Evolutionary conservation across 306 rosid species (phyloP).

Genomic region (Cicer cuneatum): DNA sequence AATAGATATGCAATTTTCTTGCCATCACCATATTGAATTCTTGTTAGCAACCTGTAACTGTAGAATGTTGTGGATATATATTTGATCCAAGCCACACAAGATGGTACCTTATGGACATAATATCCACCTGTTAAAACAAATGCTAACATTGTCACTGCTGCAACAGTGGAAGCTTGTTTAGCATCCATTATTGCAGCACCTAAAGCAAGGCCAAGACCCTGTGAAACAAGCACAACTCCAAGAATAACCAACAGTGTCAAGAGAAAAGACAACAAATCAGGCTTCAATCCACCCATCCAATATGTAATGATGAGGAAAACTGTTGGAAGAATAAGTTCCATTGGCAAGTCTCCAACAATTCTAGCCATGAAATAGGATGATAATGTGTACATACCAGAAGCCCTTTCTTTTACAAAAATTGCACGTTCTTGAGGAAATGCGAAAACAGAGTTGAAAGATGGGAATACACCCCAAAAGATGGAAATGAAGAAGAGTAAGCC

Average conservation of each 20-base stretch:
- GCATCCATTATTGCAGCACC: constrained; percentile 95
- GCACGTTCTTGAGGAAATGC: constrained; percentile 95
- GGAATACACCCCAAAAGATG: constrained; percentile 95
- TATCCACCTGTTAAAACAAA: constrained; percentile 88
- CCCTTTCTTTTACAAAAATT: constrained; percentile 72
- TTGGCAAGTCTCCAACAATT: constrained; percentile 82
- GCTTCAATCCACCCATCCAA: constrained; percentile 84
- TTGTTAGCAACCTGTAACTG: constrained; percentile 66
- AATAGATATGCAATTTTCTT: constrained; percentile 55
- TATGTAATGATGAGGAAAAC: constrained; percentile 65
- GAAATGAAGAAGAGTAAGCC: constrained; percentile 93
- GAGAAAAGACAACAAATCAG: constrained; percentile 64
- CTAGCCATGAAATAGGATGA: constrained; percentile 86
- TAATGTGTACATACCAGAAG: constrained; percentile 85
- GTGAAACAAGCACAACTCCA: constrained; percentile 82
- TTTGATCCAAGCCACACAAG: constrained; percentile 80
- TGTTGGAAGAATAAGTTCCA: constrained; percentile 93
- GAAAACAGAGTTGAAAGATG: constrained; percentile 80
- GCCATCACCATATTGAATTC: constrained; percentile 80
- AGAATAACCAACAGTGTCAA: constrained; percentile 62
- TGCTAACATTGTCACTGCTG: constrained; percentile 84
- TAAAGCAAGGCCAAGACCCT: constrained; percentile 88
- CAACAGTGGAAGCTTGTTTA: constrained; percentile 85
- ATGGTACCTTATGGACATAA: constrained; percentile 82
- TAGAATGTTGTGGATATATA: constrained; percentile 78